A percentile compares a stretch with the other conserved stretches of the same genome.
phyloP scores from a whole-genome alignment of 1,284 basidiomycete species.

The Ceratobasidium sp. region DNA sequence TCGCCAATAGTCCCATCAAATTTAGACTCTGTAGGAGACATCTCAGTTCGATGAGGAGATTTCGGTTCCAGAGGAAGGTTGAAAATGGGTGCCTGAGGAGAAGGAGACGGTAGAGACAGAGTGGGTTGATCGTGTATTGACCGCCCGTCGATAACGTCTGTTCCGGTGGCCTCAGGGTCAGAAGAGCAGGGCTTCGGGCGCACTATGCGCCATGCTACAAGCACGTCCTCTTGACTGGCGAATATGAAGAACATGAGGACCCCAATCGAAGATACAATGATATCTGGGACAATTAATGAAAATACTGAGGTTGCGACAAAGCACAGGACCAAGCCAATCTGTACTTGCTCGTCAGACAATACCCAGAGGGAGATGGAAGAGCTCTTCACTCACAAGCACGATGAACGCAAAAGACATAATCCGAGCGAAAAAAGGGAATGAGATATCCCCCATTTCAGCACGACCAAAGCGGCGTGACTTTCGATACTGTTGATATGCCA shows the following conservation, averaged over 20 bases:
- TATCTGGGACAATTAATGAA: constrained; percentile 29
- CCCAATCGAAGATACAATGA: constrained; percentile 28
- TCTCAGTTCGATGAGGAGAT: no score
- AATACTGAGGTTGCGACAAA: constrained; percentile 15
- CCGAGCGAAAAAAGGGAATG: constrained; percentile 24
- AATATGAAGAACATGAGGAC: constrained; percentile 32
- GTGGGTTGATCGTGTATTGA: no score
- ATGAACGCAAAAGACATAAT: constrained; percentile 27
- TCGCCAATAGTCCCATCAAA: no score
- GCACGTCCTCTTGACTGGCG: constrained; percentile 26
- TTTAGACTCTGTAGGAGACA: no score
- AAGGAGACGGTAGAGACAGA: no score
- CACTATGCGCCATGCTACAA: constrained; percentile 8
- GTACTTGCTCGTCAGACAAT: neutral
- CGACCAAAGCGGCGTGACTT: constrained; percentile 26
- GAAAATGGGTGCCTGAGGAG: no score
- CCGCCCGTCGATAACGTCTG: no score
- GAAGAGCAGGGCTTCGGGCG: no score
- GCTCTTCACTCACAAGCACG: constrained; percentile 11
- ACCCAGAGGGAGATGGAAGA: neutral
- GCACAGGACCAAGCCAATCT: constrained; percentile 22
- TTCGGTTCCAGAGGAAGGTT: no score
- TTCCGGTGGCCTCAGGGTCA: no score
- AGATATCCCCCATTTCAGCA: constrained; percentile 35
- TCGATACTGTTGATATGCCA: constrained; percentile 24